A percentile compares a stretch with the other conserved stretches of the same genome.
phyloP scores from a whole-genome alignment of 106 monocot species.

The Apostasia ramifera region DNA sequence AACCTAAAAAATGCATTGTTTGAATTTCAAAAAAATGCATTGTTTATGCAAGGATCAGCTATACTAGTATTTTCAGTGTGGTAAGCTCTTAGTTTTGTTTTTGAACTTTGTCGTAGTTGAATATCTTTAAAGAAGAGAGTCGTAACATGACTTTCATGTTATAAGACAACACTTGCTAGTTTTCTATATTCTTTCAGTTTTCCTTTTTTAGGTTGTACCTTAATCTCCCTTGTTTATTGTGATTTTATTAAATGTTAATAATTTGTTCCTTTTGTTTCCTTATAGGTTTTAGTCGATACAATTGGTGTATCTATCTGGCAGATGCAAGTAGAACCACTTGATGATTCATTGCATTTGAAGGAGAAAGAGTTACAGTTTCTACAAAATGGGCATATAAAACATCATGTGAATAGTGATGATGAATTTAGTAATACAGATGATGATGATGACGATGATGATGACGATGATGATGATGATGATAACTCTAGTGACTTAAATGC shows the following conservation, averaged over 20 bases:
- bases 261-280: not conserved
- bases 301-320: constrained; percentile 90
- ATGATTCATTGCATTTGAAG: constrained; percentile 13
- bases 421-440: constrained; percentile 41
- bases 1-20: no score
- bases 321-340: constrained; percentile 78
- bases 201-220: no score
- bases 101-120: no score
- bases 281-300: constrained; percentile 70
- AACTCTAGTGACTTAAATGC: constrained; percentile 31
- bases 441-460: constrained; percentile 25
- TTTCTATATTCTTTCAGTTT: no score
- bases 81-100: no score
- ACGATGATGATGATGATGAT: constrained; percentile 27
- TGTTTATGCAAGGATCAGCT: no score
- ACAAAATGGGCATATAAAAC: constrained; percentile 36
- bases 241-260: not conserved
- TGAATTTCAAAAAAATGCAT: no score
- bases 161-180: no score
- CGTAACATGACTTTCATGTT: no score
- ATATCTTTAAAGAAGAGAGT: no score
- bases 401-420: constrained; percentile 35
- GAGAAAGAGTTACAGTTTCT: constrained; percentile 8
- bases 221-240: not conserved
- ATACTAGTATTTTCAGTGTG: no score